These are phyloP conservation scores for Aegilops umbellulata DNA, from an alignment of 176 grass and related monocot genomes.

Conservation along the genomic window DNA sequence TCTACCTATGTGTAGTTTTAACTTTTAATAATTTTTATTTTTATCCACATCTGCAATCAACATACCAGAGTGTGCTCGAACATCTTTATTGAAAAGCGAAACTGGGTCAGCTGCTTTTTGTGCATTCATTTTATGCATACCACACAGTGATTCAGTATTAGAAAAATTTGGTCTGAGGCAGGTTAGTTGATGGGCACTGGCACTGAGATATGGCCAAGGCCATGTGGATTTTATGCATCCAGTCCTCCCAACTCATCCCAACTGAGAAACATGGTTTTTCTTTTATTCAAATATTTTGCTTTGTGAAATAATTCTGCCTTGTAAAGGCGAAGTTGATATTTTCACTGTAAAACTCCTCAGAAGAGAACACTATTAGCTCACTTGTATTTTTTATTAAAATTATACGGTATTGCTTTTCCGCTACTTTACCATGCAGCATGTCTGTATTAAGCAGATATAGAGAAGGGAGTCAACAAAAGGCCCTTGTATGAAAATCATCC, in stretches of 20 bases:
- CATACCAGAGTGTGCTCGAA: not conserved
- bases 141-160: not conserved
- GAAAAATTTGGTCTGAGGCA: not conserved
- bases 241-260: not conserved
- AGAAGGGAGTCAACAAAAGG: conserved; percentile 60
- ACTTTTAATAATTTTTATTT: not conserved
- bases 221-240: not conserved
- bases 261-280: not conserved
- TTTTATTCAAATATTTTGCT: not conserved
- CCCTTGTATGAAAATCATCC: conserved; percentile 72
- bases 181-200: not conserved
- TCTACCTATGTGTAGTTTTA: not conserved
- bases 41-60: not conserved
- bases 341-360: not conserved
- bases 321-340: not conserved
- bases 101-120: not conserved
- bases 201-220: not conserved
- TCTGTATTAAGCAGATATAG: conserved; percentile 57
- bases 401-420: not conserved
- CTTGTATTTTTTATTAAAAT: not conserved
- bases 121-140: not conserved
- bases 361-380: not conserved
- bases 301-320: conserved; percentile 2
- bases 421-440: not conserved
- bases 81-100: not conserved